These are phyloP conservation scores for Lodderomyces pseudojiufengensis DNA, from an alignment of 1,139 yeast genomes.

Conservation along the genomic window DNA sequence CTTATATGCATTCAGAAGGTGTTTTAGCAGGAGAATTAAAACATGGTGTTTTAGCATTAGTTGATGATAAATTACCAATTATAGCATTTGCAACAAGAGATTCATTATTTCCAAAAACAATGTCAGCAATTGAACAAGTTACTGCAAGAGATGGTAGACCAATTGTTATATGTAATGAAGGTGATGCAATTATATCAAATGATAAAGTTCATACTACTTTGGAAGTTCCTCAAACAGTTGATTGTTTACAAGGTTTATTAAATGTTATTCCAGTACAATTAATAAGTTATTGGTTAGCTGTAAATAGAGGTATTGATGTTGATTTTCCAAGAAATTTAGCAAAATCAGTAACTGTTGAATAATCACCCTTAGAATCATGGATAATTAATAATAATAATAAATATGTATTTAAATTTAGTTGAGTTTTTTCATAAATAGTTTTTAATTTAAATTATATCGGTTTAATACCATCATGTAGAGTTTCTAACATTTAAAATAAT, in stretches of 20 bases:
- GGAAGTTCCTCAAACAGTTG: slow-evolving; percentile 94
- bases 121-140: slow-evolving; percentile 95
- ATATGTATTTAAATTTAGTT: no score
- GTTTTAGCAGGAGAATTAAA: slow-evolving; percentile 98
- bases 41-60: slow-evolving; percentile 96
- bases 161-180: slow-evolving; percentile 87
- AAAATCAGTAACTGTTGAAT: slow-evolving; percentile 95
- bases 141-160: slow-evolving; percentile 98
- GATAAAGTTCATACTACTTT: slow-evolving; percentile 63
- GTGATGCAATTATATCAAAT: slow-evolving; percentile 58
- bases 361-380: no score
- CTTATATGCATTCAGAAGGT: slow-evolving; percentile 99
- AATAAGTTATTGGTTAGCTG: slow-evolving; percentile 97
- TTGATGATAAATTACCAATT: slow-evolving; percentile 89
- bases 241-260: slow-evolving; percentile 93
- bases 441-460: no score
- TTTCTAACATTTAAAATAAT: no score
- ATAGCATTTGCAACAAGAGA: slow-evolving; percentile 98
- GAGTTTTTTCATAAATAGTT: no score
- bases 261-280: slow-evolving; percentile 94
- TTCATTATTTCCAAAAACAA: slow-evolving; percentile 92
- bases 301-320: slow-evolving; percentile 91
- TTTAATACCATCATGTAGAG: no score
- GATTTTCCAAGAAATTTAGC: slow-evolving; percentile 99
- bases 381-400: no score